phyloP scores from a whole-genome alignment of 441 rosid genomes.

The Aquilaria agallochum region DNA sequence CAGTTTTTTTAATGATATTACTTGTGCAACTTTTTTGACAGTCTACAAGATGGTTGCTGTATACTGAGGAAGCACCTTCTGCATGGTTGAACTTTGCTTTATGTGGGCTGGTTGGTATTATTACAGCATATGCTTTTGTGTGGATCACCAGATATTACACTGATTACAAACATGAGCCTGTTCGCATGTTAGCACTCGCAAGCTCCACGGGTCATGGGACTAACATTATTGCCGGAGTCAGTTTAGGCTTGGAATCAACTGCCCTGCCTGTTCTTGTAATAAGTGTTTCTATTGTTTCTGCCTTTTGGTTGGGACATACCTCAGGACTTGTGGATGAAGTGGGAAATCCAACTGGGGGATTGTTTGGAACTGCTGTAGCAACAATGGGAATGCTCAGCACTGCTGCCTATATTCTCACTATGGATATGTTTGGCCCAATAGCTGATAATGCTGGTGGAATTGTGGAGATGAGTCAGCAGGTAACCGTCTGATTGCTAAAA shows the following conservation, averaged over 20 bases:
- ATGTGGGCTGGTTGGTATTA: constrained; percentile 95
- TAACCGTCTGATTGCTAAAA: constrained; percentile 26
- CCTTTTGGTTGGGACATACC: constrained; percentile 93
- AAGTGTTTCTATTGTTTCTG: constrained; percentile 71
- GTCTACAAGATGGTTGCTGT: constrained; percentile 98
- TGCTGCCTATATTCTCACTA: constrained; percentile 97
- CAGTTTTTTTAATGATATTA: constrained; percentile 24
- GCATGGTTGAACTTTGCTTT: constrained; percentile 95
- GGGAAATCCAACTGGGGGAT: constrained; percentile 86
- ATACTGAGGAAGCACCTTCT: constrained; percentile 93
- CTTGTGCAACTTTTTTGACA: constrained; percentile 28
- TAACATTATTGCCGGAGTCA: constrained; percentile 96
- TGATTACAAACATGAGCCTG: constrained; percentile 97
- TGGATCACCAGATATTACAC: constrained; percentile 96
- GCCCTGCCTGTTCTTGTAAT: constrained; percentile 97
- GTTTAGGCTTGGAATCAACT: constrained; percentile 98
- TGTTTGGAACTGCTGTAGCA: constrained; percentile 98
- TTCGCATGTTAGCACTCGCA: constrained; percentile 84
- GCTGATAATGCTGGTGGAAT: constrained; percentile 99
- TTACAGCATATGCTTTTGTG: constrained; percentile 90
- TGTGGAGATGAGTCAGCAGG: constrained; percentile 99
- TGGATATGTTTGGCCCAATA: constrained; percentile 99
- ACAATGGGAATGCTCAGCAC: constrained; percentile 99
- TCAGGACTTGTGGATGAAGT: constrained; percentile 90
- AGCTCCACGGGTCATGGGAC: constrained; percentile 99